Percentiles rank a stretch among this genome's conserved stretches.
These are phyloP conservation scores for Starmerella apis DNA, from an alignment of 805 yeast species.

Conservation along the genomic window DNA sequence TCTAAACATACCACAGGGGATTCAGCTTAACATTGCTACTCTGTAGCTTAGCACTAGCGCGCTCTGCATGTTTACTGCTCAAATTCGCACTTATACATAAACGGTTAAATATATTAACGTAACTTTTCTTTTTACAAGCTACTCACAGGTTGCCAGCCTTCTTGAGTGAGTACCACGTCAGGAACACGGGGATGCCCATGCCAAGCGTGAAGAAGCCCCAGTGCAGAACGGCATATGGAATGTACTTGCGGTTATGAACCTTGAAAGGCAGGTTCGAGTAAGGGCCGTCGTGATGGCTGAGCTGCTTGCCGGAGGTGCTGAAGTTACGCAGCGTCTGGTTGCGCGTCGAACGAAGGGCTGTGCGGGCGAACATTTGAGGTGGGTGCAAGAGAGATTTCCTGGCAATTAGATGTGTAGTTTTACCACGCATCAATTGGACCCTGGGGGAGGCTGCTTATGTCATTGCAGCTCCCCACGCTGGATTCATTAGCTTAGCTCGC, in stretches of 20 bases:
- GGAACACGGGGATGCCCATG: conserved; percentile 66
- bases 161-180: conserved; percentile 71
- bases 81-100: not conserved
- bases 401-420: not conserved
- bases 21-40: too few relatives aligned
- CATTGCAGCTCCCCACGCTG: not conserved
- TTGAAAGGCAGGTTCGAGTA: conserved; percentile 90
- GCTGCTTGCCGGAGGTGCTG: conserved; percentile 24
- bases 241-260: conserved; percentile 75
- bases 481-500: not conserved
- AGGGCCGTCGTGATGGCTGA: conserved; percentile 59
- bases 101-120: not conserved
- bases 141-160: conserved; percentile 53
- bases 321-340: conserved; percentile 21
- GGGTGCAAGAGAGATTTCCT: not conserved
- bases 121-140: not conserved
- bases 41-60: too few relatives aligned
- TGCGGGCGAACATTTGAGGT: conserved; percentile 18
- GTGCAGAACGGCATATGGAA: conserved; percentile 76
- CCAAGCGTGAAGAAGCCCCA: conserved; percentile 64
- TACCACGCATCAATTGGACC: not conserved
- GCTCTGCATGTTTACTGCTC: too few relatives aligned
- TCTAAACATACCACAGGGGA: too few relatives aligned
- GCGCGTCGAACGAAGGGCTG: conserved; percentile 20
- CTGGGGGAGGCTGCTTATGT: not conserved